phyloP scores from a whole-genome alignment of 2,329 filamentous ascomycete genomes.

The Neocucurbitaria cava region DNA sequence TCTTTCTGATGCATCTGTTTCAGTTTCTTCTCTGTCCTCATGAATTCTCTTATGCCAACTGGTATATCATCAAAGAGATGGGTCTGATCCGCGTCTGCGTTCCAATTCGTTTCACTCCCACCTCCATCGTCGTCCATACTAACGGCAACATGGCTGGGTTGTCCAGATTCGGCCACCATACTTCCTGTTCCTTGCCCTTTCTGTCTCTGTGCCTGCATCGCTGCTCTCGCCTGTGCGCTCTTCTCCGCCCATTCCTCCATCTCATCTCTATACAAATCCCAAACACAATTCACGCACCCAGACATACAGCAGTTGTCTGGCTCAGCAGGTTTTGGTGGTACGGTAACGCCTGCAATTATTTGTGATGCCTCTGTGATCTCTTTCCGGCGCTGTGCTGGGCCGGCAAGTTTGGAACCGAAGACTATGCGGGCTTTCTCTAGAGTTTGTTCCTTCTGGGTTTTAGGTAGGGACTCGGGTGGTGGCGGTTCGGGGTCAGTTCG shows the following conservation, averaged over 20 bases:
- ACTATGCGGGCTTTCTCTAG: slow-evolving; percentile 70
- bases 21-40: slow-evolving; percentile 93
- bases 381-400: slow-evolving; percentile 72
- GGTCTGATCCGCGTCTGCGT: slow-evolving; percentile 55
- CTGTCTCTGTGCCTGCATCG: slow-evolving; percentile 50
- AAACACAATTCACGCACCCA: slow-evolving; percentile 96
- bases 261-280: slow-evolving; percentile 90
- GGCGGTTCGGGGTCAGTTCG: slow-evolving; percentile 41
- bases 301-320: slow-evolving; percentile 99
- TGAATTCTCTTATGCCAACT: slow-evolving; percentile 93
- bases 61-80: slow-evolving; percentile 82
- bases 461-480: slow-evolving; percentile 48
- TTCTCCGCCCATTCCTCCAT: slow-evolving; percentile 84
- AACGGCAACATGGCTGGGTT: slow-evolving; percentile 57
- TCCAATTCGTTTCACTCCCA: slow-evolving; percentile 75
- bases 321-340: slow-evolving; percentile 85
- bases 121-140: slow-evolving; percentile 85
- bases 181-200: slow-evolving; percentile 41
- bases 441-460: slow-evolving; percentile 61
- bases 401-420: slow-evolving; percentile 81
- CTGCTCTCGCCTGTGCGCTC: slow-evolving; percentile 67
- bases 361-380: slow-evolving; percentile 66
- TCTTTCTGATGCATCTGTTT: slow-evolving; percentile 74
- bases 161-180: slow-evolving; percentile 46
- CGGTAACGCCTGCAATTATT: slow-evolving; percentile 76